Evolutionary conservation across 768 basidiomycete species (phyloP).

Genomic region (Suillus discolor): DNA sequence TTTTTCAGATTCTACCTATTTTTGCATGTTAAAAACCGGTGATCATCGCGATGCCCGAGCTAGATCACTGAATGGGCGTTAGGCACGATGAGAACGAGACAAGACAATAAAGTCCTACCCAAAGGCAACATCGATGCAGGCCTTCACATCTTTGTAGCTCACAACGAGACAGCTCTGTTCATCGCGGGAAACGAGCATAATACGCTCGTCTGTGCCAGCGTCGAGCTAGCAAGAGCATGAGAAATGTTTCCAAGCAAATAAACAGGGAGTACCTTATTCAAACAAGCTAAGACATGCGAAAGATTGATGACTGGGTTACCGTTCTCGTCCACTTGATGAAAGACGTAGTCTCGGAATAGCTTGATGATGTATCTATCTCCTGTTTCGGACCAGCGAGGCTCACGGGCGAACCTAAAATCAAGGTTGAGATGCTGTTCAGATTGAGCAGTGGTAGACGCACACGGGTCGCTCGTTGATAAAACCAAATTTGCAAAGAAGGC

Average conservation of each 20-base stretch:
- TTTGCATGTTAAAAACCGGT: conserved; percentile 32
- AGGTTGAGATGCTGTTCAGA: conserved; percentile 4
- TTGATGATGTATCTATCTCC: conserved; percentile 98
- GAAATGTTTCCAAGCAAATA: neutral
- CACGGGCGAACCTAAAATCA: conserved; percentile 83
- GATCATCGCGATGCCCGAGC: conserved; percentile 27
- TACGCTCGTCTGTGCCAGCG: conserved; percentile 87
- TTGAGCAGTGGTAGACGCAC: conserved; percentile 48
- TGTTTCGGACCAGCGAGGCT: conserved; percentile 97
- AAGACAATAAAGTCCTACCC: conserved; percentile 47
- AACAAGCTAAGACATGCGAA: conserved; percentile 85
- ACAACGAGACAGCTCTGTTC: conserved; percentile 96
- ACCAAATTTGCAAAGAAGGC: conserved; percentile 90
- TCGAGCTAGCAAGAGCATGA: conserved; percentile 63
- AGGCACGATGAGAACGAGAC: neutral
- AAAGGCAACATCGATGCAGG: conserved; percentile 83
- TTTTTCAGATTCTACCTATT: conserved; percentile 76
- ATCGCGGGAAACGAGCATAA: conserved; percentile 94
- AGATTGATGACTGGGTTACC: conserved; percentile 90
- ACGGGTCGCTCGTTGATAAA: conserved; percentile 99
- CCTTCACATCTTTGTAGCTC: conserved; percentile 88
- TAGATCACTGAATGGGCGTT: conserved; percentile 46
- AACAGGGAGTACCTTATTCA: conserved; percentile 77
- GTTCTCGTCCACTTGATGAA: conserved; percentile 93
- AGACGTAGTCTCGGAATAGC: conserved; percentile 97